Evolutionary conservation across 495 filamentous ascomycete species (phyloP).

Genomic region (Neurospora terricola): DNA sequence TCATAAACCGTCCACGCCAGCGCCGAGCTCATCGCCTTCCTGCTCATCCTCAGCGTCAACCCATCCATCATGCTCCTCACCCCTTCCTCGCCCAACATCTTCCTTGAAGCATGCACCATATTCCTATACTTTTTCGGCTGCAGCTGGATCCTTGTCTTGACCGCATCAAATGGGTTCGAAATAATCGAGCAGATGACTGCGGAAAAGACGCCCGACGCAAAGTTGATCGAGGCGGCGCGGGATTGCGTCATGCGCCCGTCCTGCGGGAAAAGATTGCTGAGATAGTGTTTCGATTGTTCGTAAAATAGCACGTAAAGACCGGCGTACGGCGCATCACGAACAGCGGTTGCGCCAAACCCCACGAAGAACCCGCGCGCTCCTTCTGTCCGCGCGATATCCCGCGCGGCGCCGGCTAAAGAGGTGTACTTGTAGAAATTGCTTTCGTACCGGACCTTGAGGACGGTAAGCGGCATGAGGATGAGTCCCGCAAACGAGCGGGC

Average conservation of each 20-base stretch:
- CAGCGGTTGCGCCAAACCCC: slow-evolving; percentile 87
- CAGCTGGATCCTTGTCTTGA: slow-evolving; percentile 92
- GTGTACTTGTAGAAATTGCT: slow-evolving; percentile 73
- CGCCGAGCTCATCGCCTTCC: slow-evolving; percentile 86
- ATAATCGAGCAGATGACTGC: slow-evolving; percentile 69
- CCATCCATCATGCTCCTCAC: slow-evolving; percentile 76
- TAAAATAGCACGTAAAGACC: slow-evolving; percentile 93
- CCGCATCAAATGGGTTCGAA: slow-evolving; percentile 91
- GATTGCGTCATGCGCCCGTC: slow-evolving; percentile 20
- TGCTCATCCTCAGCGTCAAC: slow-evolving; percentile 72
- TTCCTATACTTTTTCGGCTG: slow-evolving; percentile 77
- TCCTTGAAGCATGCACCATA: slow-evolving; percentile 61
- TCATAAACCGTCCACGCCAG: slow-evolving; percentile 97
- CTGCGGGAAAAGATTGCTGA: slow-evolving; percentile 33
- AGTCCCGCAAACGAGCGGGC: slow-evolving; percentile 80
- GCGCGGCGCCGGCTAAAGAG: slow-evolving; percentile 60
- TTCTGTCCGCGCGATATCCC: slow-evolving; percentile 63
- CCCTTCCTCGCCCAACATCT: slow-evolving; percentile 79
- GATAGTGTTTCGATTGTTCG: slow-evolving; percentile 68
- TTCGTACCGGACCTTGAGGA: slow-evolving; percentile 95
- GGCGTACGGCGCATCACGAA: slow-evolving; percentile 90
- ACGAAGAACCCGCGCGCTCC: slow-evolving; percentile 81
- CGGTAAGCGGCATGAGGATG: slow-evolving; percentile 91
- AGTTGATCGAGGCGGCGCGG: slow-evolving; percentile 68
- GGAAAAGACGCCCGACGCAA: slow-evolving; percentile 62